Evolutionary conservation across 2,329 filamentous ascomycete species (phyloP), one percentile per base, ranked within the genome.

Genomic region (Tolypocladium album): DNA sequence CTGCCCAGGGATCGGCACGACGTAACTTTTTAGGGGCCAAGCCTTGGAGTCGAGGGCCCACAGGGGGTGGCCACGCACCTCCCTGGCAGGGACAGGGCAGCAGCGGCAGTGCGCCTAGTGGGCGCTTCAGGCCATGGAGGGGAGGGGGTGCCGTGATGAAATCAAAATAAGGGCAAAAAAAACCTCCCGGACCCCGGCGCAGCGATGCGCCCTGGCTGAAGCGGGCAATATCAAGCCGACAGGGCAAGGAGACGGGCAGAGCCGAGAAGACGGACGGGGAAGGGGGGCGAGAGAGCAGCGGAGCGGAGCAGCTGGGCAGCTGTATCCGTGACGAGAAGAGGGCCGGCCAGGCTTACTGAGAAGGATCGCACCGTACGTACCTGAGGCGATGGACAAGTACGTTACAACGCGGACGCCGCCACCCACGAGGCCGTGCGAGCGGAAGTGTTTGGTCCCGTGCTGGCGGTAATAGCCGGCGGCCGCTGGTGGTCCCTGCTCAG

Each of bases 21-120:
- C 61, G 62, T 64, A 64, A 61, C 57, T 55, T 63, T 63, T 64
- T 64, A 64, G 62, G 62, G 61, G 62, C 62, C 62, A 63, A 59
- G 62, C 59, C 59, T 64, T 61, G 61, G 57, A 59, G 57, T 56
- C 36, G 40, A 22, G 50, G 58, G 52, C 47, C 57, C 57, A 59
- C 57, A 53, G 57, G 58, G 39, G 61, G 60, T 47, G 57, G 57
- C 57, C 61, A 8, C 34, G 7, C 34, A 36, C 27, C 50, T 34
- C 50, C 31, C 50, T 22, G 50, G 2, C 20, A 17, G 27, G 31
- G 47, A 34, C 45, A 31, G 45, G 50, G 50, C 50, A 53, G 31
- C 50, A 53, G 50, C 50, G 50, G 50, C 50, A 53, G 40, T 43
- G 40, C 40, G 22, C n/a, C 56, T 34, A 50, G 57, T 47, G 31